Evolutionary conservation across 108 stramenopile genomes (phyloP).

Genomic region (Parietichytrium sp.): DNA sequence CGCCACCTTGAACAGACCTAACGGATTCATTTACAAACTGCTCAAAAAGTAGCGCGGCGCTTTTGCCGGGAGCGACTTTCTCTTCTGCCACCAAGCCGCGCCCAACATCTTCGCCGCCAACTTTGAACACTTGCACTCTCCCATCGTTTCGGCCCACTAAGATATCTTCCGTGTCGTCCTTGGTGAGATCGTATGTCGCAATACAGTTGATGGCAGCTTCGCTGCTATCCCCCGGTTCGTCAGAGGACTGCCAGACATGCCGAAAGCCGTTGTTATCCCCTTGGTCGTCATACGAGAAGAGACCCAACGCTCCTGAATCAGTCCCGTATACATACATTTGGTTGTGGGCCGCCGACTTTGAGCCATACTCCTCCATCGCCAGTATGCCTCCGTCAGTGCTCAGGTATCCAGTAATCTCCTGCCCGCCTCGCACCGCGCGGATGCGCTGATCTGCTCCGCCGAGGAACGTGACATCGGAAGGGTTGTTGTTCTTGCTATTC

Average conservation of each 20-base stretch:
- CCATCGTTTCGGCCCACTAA: conserved; percentile 32
- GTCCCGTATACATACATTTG: conserved; percentile 21
- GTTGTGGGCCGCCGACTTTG: neutral
- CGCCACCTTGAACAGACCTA: neutral
- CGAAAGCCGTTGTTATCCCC: neutral
- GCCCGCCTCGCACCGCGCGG: neutral
- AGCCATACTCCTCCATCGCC: neutral
- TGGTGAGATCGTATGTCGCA: neutral
- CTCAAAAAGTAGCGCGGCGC: neutral
- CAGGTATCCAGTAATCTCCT: too few species aligned
- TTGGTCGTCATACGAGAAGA: too few species aligned
- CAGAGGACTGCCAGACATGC: neutral
- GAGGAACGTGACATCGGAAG: neutral
- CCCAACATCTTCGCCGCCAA: neutral
- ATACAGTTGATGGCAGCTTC: conserved; percentile 36
- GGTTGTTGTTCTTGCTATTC: too few species aligned
- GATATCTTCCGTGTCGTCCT: conserved; percentile 9
- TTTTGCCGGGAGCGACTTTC: neutral
- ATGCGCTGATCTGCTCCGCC: neutral
- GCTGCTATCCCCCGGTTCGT: neutral
- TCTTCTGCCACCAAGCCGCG: neutral
- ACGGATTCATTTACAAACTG: conserved; percentile 5
- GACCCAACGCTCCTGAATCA: neutral
- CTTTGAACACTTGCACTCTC: neutral
- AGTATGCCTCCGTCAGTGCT: neutral